phyloP scores from a whole-genome alignment of 768 basidiomycete genomes.

The Strobilomyces confusus region DNA sequence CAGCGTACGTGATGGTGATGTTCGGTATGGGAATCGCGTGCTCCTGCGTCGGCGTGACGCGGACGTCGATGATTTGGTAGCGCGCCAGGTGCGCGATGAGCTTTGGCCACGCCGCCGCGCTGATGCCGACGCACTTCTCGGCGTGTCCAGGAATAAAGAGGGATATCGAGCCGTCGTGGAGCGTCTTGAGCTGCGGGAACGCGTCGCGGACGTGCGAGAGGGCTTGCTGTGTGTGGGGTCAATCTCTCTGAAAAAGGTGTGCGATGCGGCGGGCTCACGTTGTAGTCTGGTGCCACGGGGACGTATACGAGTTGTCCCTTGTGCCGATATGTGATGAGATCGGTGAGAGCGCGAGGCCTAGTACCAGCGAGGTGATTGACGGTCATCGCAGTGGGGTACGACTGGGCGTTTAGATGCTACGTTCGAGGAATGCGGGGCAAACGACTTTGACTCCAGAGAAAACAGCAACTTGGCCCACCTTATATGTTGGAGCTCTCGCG shows the following conservation, averaged over 20 bases:
- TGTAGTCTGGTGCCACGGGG: slow-evolving; percentile 38
- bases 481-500: not conserved
- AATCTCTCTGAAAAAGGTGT: not conserved
- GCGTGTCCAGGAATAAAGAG: slow-evolving; percentile 39
- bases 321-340: slow-evolving; percentile 50
- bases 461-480: not conserved
- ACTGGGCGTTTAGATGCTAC: not conserved
- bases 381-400: not conserved
- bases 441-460: not conserved
- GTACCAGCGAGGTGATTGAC: not conserved
- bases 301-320: slow-evolving; percentile 48
- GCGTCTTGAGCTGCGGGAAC: slow-evolving; percentile 38
- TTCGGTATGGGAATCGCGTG: slow-evolving; percentile 24
- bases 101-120: slow-evolving; percentile 46
- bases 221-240: slow-evolving; percentile 37
- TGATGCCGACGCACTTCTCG: slow-evolving; percentile 44
- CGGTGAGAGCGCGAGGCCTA: slow-evolving; percentile 10
- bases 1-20: slow-evolving; percentile 24
- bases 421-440: not conserved
- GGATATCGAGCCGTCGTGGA: slow-evolving; percentile 40
- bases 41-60: slow-evolving; percentile 13
- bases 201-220: slow-evolving; percentile 47
- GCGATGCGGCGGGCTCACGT: slow-evolving; percentile 33
- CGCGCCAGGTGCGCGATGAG: slow-evolving; percentile 38
- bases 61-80: slow-evolving; percentile 48